Conservation (phyloP, 31 red algal species). For the Asparagopsis taxiformis region DNA sequence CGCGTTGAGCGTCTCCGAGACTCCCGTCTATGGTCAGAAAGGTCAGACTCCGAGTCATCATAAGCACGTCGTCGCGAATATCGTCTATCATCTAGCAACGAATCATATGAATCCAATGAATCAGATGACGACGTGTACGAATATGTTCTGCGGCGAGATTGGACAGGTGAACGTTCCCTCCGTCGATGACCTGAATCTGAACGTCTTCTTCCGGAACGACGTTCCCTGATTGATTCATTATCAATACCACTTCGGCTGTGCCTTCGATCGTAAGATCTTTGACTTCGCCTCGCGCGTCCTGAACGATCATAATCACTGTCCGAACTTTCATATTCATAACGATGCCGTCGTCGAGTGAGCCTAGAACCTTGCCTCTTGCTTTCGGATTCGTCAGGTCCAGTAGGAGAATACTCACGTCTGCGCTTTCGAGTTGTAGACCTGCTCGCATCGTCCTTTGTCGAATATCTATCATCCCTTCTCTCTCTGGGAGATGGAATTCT, state of each 20-base stretch:
- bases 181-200: not conserved
- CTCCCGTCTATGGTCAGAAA: not conserved
- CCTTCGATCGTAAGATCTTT: not conserved
- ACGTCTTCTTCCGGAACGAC: not conserved
- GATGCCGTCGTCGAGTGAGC: slow-evolving; percentile 4
- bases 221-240: not conserved
- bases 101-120: not conserved
- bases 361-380: not conserved
- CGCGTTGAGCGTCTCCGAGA: not conserved
- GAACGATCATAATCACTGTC: slow-evolving; percentile 21
- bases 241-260: not conserved
- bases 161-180: not conserved
- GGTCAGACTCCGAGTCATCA: not conserved
- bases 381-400: not conserved
- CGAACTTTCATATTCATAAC: slow-evolving; percentile 21
- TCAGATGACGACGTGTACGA: not conserved
- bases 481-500: not conserved
- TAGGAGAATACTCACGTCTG: slow-evolving; percentile 4
- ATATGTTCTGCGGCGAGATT: not conserved
- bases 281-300: not conserved
- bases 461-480: not conserved
- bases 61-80: not conserved
- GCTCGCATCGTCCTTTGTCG: not conserved
- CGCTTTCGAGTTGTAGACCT: not conserved
- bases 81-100: not conserved